Conservation (phyloP, 352 stramenopile genomes). For the Pythium periplocum region DNA sequence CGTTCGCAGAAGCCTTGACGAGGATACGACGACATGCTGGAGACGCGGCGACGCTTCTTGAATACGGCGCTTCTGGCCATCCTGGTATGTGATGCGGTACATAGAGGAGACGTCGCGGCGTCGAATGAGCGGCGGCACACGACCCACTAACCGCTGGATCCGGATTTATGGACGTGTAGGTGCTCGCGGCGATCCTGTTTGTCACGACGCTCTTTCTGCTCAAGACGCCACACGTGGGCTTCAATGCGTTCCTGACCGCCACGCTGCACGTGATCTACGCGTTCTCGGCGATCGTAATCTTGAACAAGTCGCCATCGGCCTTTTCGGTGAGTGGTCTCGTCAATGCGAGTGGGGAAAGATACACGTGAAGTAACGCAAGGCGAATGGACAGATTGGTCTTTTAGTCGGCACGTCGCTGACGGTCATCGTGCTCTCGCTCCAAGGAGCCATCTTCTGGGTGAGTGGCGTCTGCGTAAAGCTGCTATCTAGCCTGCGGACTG, state of each 20-base stretch:
- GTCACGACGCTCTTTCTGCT: slow-evolving; percentile 68
- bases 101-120: background rate
- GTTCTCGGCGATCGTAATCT: slow-evolving; percentile 67
- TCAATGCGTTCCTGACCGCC: slow-evolving; percentile 60
- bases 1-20: background rate
- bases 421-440: slow-evolving; percentile 61
- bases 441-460: slow-evolving; percentile 72
- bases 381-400: slow-evolving; percentile 48
- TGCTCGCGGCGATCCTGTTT: slow-evolving; percentile 54
- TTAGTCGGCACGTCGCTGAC: slow-evolving; percentile 62
- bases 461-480: background rate
- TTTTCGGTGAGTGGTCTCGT: slow-evolving; percentile 47
- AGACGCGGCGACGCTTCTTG: slow-evolving; percentile 62
- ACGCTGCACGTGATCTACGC: slow-evolving; percentile 57
- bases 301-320: slow-evolving; percentile 77
- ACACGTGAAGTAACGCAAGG: too few species aligned
- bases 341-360: too few species aligned
- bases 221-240: slow-evolving; percentile 61
- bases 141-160: too few species aligned
- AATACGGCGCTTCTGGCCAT: slow-evolving; percentile 63
- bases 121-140: background rate
- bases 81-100: slow-evolving; percentile 35
- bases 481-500: too few species aligned
- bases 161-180: slow-evolving; percentile 16
- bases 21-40: slow-evolving; percentile 27